Base-by-base conservation (phyloP, 441 rosid species). In the Cnidoscolus chayamansa region DNA sequence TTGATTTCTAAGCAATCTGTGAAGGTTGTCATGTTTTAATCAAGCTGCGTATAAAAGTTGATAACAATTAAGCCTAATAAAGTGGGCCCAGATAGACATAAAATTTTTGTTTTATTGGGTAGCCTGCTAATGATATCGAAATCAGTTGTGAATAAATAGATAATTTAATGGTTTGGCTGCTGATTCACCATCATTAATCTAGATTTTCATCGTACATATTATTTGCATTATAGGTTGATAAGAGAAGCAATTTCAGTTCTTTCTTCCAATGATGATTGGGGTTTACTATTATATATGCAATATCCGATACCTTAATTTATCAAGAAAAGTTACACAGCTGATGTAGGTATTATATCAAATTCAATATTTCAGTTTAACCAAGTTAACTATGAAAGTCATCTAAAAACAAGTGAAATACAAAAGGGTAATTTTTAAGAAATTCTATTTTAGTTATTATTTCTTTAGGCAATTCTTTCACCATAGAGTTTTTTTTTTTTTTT, bases 1-100 rank as follows among this genome's bases (percentile, higher is more conserved):
- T 79, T 81, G 77, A 78, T 70, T 78, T 75, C 74, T 69, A 81
- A 73, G 84, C 81, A 76, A 76, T 73, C 71, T 51, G n/a, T 72
- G 65, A 1, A 40, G 45, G 55, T 45, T 10, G 50, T 54, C 30
- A 40, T 68, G 45, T 40, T 40, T 40, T 2, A 40, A 40, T 70
- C 61, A 31, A 43, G 15, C 57, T 66, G 6, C 13, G 35, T 45
- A 8, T 13, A n/a, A 6, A 4, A 32, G 43, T 48, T 47, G 49
- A 15, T 51, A 1, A 2, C 37, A 16, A 20, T 25, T 37, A 37
- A 30, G 3, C 25, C 37, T 0, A 31, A 31, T 59, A 59, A 25
- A 25, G 4, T 57, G 11, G 7, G n/a, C 17, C 40, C 63, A 59
- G 12, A 59, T 1, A 48, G 15, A 48, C 40, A 25, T 30, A 12